Percentiles rank a stretch among this genome's conserved stretches.
Evolutionary conservation across 352 stramenopile genomes (phyloP).

Genomic region (Phytophthora citricola): DNA sequence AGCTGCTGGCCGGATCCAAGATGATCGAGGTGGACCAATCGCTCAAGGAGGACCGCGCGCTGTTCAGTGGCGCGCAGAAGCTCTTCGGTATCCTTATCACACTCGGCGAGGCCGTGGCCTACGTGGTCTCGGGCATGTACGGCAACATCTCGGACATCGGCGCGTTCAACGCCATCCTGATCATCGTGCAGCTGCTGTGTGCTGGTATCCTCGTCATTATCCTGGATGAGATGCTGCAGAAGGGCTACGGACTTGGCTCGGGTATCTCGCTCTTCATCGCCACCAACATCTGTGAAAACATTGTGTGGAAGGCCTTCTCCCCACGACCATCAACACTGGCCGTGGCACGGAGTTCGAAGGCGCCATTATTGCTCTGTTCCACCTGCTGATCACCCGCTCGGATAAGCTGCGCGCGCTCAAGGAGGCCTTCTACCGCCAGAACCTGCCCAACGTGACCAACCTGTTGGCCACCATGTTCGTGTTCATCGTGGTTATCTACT

Average conservation of each 20-base stretch:
- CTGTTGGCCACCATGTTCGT: constrained; percentile 98
- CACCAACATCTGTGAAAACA: constrained; percentile 99
- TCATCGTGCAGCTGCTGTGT: constrained; percentile 99
- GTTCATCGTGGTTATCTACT: constrained; percentile 99
- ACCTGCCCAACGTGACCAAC: constrained; percentile 99
- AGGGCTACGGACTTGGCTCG: constrained; percentile 98
- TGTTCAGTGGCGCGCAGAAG: constrained; percentile 99
- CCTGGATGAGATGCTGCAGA: constrained; percentile 99
- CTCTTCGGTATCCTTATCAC: constrained; percentile 99
- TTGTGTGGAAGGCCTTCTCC: constrained; percentile 99
- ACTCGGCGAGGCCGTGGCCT: constrained; percentile 98
- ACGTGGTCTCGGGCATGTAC: constrained; percentile 99
- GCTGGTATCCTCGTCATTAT: constrained; percentile 99
- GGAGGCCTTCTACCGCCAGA: constrained; percentile 99
- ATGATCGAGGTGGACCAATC: constrained; percentile 99
- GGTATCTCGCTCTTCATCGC: constrained; percentile 99
- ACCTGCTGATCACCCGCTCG: constrained; percentile 97
- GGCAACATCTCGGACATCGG: constrained; percentile 98
- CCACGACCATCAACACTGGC: constrained; percentile 99
- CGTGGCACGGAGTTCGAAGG: constrained; percentile 99
- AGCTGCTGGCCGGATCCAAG: constrained; percentile 97
- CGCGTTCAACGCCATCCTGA: constrained; percentile 98
- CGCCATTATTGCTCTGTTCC: constrained; percentile 99
- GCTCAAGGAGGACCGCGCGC: constrained; percentile 98
- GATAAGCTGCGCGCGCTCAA: constrained; percentile 98